Evolutionary conservation across 345 rosid genomes (phyloP).

Genomic region (Citrus medica): DNA sequence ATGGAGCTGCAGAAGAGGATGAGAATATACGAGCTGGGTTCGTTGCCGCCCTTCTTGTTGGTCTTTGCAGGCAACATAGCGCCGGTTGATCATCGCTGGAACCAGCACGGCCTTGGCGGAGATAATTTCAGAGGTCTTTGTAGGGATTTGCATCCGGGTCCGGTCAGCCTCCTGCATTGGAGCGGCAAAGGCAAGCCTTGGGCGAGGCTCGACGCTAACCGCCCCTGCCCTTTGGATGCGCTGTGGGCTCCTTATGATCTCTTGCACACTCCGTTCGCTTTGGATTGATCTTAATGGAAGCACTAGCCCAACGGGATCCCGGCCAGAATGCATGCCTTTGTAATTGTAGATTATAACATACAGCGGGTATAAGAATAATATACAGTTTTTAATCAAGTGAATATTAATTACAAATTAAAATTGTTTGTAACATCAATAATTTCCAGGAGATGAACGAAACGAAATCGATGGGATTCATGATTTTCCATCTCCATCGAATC

Average conservation of each 20-base stretch:
- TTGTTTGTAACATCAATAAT: neutral
- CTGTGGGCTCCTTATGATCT: slow-evolving; percentile 68
- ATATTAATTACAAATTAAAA: neutral
- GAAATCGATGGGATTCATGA: slow-evolving; percentile 3
- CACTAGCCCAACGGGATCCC: too few species aligned
- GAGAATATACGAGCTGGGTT: slow-evolving; percentile 77
- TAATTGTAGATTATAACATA: slow-evolving; percentile 22
- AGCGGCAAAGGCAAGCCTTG: slow-evolving; percentile 76
- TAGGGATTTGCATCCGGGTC: slow-evolving; percentile 59
- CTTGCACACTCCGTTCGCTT: slow-evolving; percentile 45
- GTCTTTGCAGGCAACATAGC: slow-evolving; percentile 69
- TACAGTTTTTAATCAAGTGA: neutral
- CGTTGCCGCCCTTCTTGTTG: slow-evolving; percentile 69
- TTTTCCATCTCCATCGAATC: neutral
- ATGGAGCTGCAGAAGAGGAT: slow-evolving; percentile 70
- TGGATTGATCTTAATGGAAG: slow-evolving; percentile 35
- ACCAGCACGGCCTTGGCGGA: slow-evolving; percentile 72
- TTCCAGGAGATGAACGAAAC: neutral
- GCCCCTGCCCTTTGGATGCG: slow-evolving; percentile 64
- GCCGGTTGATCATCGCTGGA: slow-evolving; percentile 80
- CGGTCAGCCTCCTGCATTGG: slow-evolving; percentile 64
- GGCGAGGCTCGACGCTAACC: slow-evolving; percentile 58
- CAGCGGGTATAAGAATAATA: slow-evolving; percentile 8
- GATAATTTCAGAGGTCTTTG: slow-evolving; percentile 60
- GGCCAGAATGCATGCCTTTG: neutral